Base-by-base conservation (phyloP, 192 early-diverging fungal genomes). In the Jimgerdemannia flammicorona region DNA sequence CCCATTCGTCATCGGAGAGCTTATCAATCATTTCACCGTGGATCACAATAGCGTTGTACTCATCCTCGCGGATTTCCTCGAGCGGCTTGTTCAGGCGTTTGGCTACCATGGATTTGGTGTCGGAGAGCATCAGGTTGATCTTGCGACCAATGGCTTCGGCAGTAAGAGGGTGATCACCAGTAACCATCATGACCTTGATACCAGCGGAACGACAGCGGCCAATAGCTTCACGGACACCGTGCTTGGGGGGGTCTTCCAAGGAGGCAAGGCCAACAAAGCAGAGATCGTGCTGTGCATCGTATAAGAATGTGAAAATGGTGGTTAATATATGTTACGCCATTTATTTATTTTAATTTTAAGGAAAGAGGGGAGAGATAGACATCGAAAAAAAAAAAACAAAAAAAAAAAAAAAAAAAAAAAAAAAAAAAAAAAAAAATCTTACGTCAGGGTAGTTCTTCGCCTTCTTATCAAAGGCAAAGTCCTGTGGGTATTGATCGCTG, bases 101-200 rank as follows among this genome's bases (percentile, higher is more conserved):
- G 19, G 96, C 94, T 1, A 96, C 84, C 70, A 83, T 80, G 40
- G 92, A 91, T 79, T 91, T 93, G 9, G 96, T 97, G 76, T 99
- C 97, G 44, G 88, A 89, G 8, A 98, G 73, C 76, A 99, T 88
- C 83, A 99, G 83, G 83, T 98, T 98, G 84, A 97, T 99, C 83
- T 97, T 97, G 75, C 96, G 90, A 3, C 93, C 96, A 78, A 99
- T 97, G 20, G 96, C 95, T 85, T 97, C 96, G 40, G 97, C 97
- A 3, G 97, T 98, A 77, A 97, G 88, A 66, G 95, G 94, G 79
- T 96, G 94, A 81, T 98, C 97, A 82, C 95, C 97, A 44, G 97
- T 99, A n/a, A 99, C 95, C 96, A 99, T 98, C 87, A 99, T 94
- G 59, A 99, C 95, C 79, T 94, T 92, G 84, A 99, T 93, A 74